Evolutionary conservation across 176 grass and related monocot species (phyloP).

Genomic region (Otatea glauca): DNA sequence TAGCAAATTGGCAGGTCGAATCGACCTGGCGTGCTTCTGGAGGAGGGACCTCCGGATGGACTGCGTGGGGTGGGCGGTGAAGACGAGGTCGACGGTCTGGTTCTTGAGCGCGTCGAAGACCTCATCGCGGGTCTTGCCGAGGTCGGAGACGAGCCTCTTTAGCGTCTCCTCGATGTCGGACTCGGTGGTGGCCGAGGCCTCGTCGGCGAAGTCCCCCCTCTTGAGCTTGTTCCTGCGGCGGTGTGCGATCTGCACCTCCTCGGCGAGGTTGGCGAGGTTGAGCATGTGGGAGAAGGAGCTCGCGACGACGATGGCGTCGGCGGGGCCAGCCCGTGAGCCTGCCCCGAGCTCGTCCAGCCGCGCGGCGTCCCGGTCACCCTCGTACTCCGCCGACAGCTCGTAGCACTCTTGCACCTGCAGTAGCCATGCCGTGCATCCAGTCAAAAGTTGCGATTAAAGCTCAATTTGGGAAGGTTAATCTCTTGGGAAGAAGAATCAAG

Average conservation of each 20-base stretch:
- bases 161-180: conserved; percentile 91
- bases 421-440: neutral
- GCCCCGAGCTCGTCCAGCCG: conserved; percentile 66
- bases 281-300: conserved; percentile 94
- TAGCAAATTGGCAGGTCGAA: neutral
- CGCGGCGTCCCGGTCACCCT: conserved; percentile 39
- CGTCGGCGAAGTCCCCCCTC: conserved; percentile 63
- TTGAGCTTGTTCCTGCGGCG: conserved; percentile 72
- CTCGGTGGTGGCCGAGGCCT: conserved; percentile 72
- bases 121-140: conserved; percentile 65
- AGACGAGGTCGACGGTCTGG: conserved; percentile 86
- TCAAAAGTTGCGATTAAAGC: too few relatives aligned
- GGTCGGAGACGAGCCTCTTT: conserved; percentile 52
- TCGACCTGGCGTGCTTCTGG: conserved; percentile 72
- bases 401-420: conserved; percentile 90
- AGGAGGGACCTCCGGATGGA: conserved; percentile 79
- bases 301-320: conserved; percentile 70
- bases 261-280: conserved; percentile 86
- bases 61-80: conserved; percentile 93
- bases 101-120: conserved; percentile 85
- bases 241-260: conserved; percentile 82
- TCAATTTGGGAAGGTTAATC: too few relatives aligned
- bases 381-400: conserved; percentile 35
- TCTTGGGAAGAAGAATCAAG: neutral
- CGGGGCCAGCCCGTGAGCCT: conserved; percentile 55